phyloP scores from a whole-genome alignment of 2,329 filamentous ascomycete species.

The Colletotrichum lentis region DNA sequence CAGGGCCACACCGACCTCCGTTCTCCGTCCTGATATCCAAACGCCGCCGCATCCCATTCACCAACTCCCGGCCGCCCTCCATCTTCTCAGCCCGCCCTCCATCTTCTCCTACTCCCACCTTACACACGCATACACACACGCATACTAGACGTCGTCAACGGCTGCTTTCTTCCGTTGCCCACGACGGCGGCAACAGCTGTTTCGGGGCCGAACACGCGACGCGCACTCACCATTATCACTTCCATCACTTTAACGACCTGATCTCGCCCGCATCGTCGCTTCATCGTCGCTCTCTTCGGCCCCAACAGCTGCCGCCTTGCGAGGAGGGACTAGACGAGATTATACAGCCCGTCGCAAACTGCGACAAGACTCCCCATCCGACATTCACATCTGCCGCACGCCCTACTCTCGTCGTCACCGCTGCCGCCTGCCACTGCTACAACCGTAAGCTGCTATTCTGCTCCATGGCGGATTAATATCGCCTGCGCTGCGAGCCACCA shows the following conservation, averaged over 20 bases:
- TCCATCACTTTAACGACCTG: neutral
- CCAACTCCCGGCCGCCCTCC: slow-evolving; percentile 29
- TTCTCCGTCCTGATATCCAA: slow-evolving; percentile 30
- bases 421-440: neutral
- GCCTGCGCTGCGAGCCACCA: slow-evolving; percentile 32
- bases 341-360: neutral
- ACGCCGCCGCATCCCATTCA: slow-evolving; percentile 28
- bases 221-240: slow-evolving; percentile 7
- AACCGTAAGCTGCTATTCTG: neutral
- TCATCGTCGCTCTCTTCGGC: slow-evolving; percentile 25
- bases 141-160: slow-evolving; percentile 10
- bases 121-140: neutral
- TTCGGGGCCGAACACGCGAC: slow-evolving; percentile 35
- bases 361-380: neutral
- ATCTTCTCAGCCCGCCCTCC: slow-evolving; percentile 6
- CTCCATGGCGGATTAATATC: slow-evolving; percentile 47
- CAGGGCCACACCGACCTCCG: slow-evolving; percentile 35
- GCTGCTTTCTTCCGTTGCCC: slow-evolving; percentile 18
- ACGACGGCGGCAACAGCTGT: slow-evolving; percentile 37
- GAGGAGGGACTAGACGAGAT: slow-evolving; percentile 2
- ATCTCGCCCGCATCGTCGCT: slow-evolving; percentile 10
- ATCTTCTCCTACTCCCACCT: slow-evolving; percentile 3
- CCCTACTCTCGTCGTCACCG: neutral
- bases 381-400: neutral
- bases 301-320: slow-evolving; percentile 29